Evolutionary conservation across 768 basidiomycete species (phyloP), one percentile per base, ranked within the genome.

Genomic region (Lactarius trivialis): DNA sequence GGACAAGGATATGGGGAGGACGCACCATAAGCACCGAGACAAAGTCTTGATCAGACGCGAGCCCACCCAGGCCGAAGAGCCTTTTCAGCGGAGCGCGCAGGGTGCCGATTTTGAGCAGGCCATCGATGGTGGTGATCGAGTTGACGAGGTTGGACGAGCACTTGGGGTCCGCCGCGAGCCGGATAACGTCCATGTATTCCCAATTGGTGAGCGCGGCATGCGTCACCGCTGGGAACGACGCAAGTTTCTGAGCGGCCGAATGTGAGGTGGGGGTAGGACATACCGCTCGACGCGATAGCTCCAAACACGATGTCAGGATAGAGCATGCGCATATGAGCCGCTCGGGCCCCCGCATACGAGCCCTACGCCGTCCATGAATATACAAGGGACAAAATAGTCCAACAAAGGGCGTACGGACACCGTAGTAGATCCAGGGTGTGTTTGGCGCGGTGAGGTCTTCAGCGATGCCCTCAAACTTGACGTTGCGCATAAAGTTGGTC

Each of bases 341-440:
- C 86, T 19, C 94, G 86, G 17, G 95, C 93, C 64, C 96, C 96
- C 17, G 93, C 94, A 68, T 96, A 96, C 0, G 91, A 93, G 19
- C 90, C 89, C 88, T 89, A 43, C 24, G 28, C 12, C 17, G 37
- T 8, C 17, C 9, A 30, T 49, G 21, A 41, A 19, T 17, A 24
- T 26, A n/a, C 34, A 36, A 24, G 17, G 55, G 19, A 9, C 21
- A 21, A 34, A 26, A 28, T 21, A 19, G 21, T 36, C 26, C 36
- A 33, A 17, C 32, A 30, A 49, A 15, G 14, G 53, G 34, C 9
- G 56, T 64, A 68, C 83, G 45, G 71, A 92, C 94, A 15, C 96
- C 96, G 69, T 96, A 96, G 72, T 96, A 93, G 59, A 93, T 92
- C 91, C 91, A 93, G 9, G 91, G 89, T 1, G 86, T 86, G 32